Base-by-base conservation (phyloP, 441 rosid species). In the Theobroma grandiflorum region DNA sequence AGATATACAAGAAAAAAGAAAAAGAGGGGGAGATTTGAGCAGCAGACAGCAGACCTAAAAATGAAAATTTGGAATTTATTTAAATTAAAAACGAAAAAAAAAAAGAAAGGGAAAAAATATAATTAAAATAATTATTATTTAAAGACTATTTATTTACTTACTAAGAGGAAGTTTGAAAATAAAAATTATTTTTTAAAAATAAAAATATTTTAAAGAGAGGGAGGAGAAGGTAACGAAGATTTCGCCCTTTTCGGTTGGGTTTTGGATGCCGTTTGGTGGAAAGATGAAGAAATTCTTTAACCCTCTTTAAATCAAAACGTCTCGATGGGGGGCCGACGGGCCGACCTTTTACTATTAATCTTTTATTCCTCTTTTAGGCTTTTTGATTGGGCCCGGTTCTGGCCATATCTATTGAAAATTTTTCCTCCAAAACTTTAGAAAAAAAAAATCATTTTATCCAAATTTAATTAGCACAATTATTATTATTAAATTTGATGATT, bases 181-280 rank as follows among this genome's bases (percentile, higher is more conserved):
- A 18, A 11, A 61, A 58, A 20, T 6, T 58, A 8, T 4, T 7
- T 55, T 18, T n/a, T 55, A 9, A 0, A 3, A 22, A 55, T 15
- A 55, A 4, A 61, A 31, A 14, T 18, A 11, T 3, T 14, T 35
- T 31, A 31, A 7, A 53, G 61, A 55, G 5, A 31, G 15, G 33
- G 16, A 4, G 38, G 35, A 8, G 8, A 10, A 53, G 75, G 69
- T 3, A 55, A 74, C 16, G 72, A 31, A 69, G 50, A 62, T 8
- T 69, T 62, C 68, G 80, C n/a, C 80, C 45, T 42, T 77, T 52
- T 77, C 8, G 33, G 68, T 43, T 66, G 49, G 81, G 62, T 55
- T 80, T 84, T 37, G 78, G 86, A 80, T 84, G 58, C 77, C 83
- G 83, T 80, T 78, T 74, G 62, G 73, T 43, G 7, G 64, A 9